These are phyloP conservation scores for Coemansia sp. DNA, from an alignment of 192 early-diverging fungal genomes.

Conservation along the genomic window DNA sequence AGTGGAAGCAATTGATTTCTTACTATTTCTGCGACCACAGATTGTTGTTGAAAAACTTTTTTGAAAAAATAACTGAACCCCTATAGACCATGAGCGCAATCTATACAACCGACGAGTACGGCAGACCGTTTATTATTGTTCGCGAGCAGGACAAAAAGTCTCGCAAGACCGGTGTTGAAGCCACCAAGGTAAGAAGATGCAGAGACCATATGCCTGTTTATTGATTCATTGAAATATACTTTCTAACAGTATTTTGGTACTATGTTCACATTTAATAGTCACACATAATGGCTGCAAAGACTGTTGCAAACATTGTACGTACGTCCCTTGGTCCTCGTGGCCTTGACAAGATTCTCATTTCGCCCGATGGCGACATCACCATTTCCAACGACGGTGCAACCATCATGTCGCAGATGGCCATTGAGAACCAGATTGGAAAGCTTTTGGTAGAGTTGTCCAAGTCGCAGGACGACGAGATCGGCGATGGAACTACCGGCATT, in stretches of 20 bases:
- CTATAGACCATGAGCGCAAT: conserved; percentile 62
- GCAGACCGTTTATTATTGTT: conserved; percentile 96
- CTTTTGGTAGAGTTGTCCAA: conserved; percentile 96
- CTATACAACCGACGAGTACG: conserved; percentile 94
- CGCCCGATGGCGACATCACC: conserved; percentile 98
- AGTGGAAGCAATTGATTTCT: neutral
- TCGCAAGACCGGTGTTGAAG: conserved; percentile 88
- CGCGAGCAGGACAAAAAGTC: conserved; percentile 94
- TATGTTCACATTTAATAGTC: conserved; percentile 58
- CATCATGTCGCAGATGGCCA: conserved; percentile 96
- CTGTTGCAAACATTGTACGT: conserved; percentile 96
- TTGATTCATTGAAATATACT: neutral
- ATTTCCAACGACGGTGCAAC: conserved; percentile 99
- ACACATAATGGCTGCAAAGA: conserved; percentile 96
- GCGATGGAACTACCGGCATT: conserved; percentile 99
- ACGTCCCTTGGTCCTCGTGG: conserved; percentile 98
- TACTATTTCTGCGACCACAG: neutral
- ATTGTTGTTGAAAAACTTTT: neutral
- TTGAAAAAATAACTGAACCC: neutral
- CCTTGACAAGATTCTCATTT: conserved; percentile 99
- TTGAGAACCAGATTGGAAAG: conserved; percentile 99
- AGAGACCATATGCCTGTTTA: neutral
- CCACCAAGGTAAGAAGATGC: conserved; percentile 77
- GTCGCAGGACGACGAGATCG: conserved; percentile 99
- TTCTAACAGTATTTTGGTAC: neutral